Base-by-base conservation (phyloP, 2,329 filamentous ascomycete genomes). In the Fusarium goolgardi region DNA sequence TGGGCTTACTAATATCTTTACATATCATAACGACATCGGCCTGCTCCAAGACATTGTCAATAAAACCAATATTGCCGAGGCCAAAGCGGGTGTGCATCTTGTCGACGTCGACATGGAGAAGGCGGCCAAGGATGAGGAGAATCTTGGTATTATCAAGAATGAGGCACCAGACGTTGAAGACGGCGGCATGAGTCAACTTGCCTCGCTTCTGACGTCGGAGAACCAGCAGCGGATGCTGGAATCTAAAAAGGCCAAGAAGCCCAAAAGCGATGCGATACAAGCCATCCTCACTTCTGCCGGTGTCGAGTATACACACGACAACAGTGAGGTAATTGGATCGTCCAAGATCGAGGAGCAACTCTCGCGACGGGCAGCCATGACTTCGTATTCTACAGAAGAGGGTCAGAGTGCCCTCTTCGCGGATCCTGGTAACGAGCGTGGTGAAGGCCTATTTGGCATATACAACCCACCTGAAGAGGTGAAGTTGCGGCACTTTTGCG, bases 61-160 rank as follows among this genome's bases (percentile, higher is more conserved):
- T 82, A 97, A 97, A 79, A 98, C 96, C 29, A 99, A 99, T 74
- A 90, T 99, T 52, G 96, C 96, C 6, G 96, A 99, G 80, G 93
- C 93, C 41, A 92, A 90, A 75, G 93, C 91, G 1, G 95, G 94
- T 0, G 91, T 98, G 12, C 86, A 88, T 29, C 88, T 97, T 31
- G 84, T 90, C n/a, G 90, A 92, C 55, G 85, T 97, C 20, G 88
- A 96, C 62, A 83, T 92, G 72, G 86, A 90, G 18, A 83, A 88
- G 64, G 85, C 85, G 1, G 82, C 82, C 8, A 82, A 86, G 44
- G 85, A 88, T 16, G 84, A 86, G 4, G 83, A 86, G 20, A 76
- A 78, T 12, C 67, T 83, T 3, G 75, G 65, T 8, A 53, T 75
- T 4, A 73, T 85, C 52, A 86, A 85, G 63, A 80, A 82, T 51